These are phyloP conservation scores for Allantophomopsis lycopodina DNA, from an alignment of 2,329 filamentous ascomycete genomes.

Conservation along the genomic window DNA sequence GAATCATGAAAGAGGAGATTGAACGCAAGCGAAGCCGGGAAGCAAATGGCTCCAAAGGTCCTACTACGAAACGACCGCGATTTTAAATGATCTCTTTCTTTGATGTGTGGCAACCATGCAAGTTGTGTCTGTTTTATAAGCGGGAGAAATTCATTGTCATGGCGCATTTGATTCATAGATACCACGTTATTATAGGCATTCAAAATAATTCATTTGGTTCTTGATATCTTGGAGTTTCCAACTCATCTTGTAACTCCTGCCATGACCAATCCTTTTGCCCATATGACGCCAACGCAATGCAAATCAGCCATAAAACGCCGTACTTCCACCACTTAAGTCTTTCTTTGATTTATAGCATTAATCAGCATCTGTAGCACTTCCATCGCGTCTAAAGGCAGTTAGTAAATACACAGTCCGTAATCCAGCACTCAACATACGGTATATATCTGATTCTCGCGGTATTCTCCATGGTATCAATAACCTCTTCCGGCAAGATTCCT, in stretches of 20 bases:
- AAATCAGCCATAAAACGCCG: no score
- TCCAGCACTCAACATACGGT: slow-evolving; percentile 32
- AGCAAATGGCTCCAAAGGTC: slow-evolving; percentile 28
- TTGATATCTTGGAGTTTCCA: no score
- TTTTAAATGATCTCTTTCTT: slow-evolving; percentile 4
- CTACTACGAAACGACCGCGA: slow-evolving; percentile 35
- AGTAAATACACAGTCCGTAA: slow-evolving; percentile 3
- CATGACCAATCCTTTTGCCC: no score
- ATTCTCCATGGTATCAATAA: slow-evolving; percentile 44
- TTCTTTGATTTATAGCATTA: not conserved
- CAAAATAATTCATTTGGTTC: no score
- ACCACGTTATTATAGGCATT: no score
- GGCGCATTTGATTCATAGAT: no score
- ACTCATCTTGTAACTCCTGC: no score
- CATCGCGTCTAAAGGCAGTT: slow-evolving; percentile 32
- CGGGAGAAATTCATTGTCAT: no score
- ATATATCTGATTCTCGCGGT: slow-evolving; percentile 52
- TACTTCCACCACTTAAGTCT: no score
- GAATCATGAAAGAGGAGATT: slow-evolving; percentile 79
- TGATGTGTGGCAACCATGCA: no score
- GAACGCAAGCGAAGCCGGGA: slow-evolving; percentile 51
- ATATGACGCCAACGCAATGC: no score
- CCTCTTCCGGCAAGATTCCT: slow-evolving; percentile 59
- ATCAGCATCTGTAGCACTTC: slow-evolving; percentile 28
- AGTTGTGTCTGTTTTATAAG: no score